These are phyloP conservation scores for Moesziomyces sp. DNA, from an alignment of 1,284 basidiomycete species.

Conservation along the genomic window DNA sequence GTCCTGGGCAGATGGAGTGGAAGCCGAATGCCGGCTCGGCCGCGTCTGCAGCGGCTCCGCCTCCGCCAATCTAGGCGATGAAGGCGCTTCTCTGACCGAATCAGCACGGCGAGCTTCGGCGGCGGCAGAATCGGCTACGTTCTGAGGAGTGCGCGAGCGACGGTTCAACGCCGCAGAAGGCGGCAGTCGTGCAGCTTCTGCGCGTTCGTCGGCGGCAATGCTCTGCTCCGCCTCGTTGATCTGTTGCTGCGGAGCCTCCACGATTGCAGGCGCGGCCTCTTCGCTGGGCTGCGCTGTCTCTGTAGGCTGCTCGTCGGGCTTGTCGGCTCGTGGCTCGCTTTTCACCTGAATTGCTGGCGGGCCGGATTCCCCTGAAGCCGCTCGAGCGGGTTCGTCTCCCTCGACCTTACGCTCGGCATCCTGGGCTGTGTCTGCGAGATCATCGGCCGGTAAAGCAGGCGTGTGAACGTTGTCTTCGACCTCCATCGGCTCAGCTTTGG, in stretches of 20 bases:
- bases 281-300: not conserved
- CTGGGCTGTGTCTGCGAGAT: slow-evolving; percentile 4
- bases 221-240: not conserved
- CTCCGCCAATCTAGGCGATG: slow-evolving; percentile 3
- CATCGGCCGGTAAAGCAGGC: slow-evolving; percentile 22
- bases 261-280: not conserved
- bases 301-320: slow-evolving; percentile 4
- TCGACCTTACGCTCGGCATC: not conserved
- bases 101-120: slow-evolving; percentile 1
- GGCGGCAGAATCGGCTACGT: not conserved
- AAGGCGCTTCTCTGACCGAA: slow-evolving; percentile 6
- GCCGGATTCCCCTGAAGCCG: not conserved
- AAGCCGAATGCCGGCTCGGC: slow-evolving; percentile 15
- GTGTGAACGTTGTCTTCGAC: slow-evolving; percentile 31
- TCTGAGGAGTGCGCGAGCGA: not conserved
- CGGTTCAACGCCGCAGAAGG: not conserved
- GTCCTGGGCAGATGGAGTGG: slow-evolving; percentile 19
- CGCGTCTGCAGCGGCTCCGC: slow-evolving; percentile 17
- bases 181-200: not conserved
- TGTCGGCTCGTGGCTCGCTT: slow-evolving; percentile 11
- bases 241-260: not conserved
- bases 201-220: not conserved
- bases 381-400: not conserved
- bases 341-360: slow-evolving; percentile 8
- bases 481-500: slow-evolving; percentile 25